Percentiles rank a stretch among this genome's conserved stretches.
These are phyloP conservation scores for Hypomontagnella submonticulosa DNA, from an alignment of 495 filamentous ascomycete genomes.

Conservation along the genomic window DNA sequence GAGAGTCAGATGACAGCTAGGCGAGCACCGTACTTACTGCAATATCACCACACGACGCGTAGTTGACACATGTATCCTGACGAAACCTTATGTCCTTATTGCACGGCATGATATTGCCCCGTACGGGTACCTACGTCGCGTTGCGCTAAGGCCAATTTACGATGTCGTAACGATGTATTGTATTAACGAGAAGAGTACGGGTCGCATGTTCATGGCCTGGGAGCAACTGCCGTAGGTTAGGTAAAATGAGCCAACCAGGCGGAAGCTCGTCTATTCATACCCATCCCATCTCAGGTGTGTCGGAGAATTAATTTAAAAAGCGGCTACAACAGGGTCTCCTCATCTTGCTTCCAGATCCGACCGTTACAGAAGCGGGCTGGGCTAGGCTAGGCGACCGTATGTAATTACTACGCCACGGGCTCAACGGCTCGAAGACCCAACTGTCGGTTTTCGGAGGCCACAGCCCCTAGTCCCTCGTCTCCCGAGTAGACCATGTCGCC, in stretches of 20 bases:
- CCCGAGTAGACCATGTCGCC: constrained; percentile 21
- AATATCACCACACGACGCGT: constrained; percentile 19
- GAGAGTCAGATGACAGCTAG: constrained; percentile 33
- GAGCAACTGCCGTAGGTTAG: constrained; percentile 40
- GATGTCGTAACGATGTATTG: constrained; percentile 24
- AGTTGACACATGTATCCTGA: constrained; percentile 12
- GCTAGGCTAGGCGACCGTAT: constrained; percentile 32
- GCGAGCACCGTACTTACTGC: constrained; percentile 29
- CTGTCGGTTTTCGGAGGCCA: constrained; percentile 21
- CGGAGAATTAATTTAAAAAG: constrained; percentile 44
- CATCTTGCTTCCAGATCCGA: constrained; percentile 38
- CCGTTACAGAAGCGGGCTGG: constrained; percentile 31
- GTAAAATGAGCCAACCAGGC: constrained; percentile 39
- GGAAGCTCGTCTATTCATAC: constrained; percentile 31
- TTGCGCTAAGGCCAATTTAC: constrained; percentile 22
- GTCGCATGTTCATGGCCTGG: constrained; percentile 35
- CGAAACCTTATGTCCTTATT: constrained; percentile 3
- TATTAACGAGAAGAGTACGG: constrained; percentile 18
- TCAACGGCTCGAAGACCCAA: constrained; percentile 32
- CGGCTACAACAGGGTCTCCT: constrained; percentile 41
- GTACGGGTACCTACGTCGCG: constrained; percentile 41
- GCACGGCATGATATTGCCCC: constrained; percentile 15
- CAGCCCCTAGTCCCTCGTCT: constrained; percentile 14
- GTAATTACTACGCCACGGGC: constrained; percentile 43
- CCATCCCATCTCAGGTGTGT: constrained; percentile 37